These are phyloP conservation scores for Tetrahymena elliotti DNA, from an alignment of 73 alveolate species.

Conservation along the genomic window DNA sequence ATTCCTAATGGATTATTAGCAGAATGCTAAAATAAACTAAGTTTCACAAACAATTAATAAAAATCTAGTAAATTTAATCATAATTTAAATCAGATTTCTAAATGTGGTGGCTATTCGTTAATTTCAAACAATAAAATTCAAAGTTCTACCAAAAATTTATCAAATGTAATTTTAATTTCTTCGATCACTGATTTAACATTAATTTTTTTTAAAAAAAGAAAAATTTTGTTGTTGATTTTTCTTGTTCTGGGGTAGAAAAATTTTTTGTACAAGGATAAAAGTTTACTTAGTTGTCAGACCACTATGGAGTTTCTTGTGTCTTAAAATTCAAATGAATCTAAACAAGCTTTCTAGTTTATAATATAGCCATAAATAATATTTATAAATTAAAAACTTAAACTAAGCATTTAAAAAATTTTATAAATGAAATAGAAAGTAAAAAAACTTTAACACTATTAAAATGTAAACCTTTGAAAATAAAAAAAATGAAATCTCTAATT, in stretches of 20 bases:
- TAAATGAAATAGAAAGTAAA: too few relatives aligned
- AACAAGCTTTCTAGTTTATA: too few relatives aligned
- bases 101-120: background rate
- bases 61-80: background rate
- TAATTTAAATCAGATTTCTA: background rate
- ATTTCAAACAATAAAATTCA: background rate
- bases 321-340: background rate
- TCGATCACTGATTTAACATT: background rate
- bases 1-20: constrained; percentile 36
- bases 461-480: too few relatives aligned
- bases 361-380: too few relatives aligned
- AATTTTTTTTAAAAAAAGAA: constrained; percentile 9
- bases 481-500: too few relatives aligned
- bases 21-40: background rate
- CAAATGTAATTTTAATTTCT: background rate
- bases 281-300: constrained; percentile 81
- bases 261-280: constrained; percentile 64
- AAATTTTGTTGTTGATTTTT: constrained; percentile 17
- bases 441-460: too few relatives aligned
- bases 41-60: background rate
- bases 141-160: background rate
- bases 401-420: too few relatives aligned
- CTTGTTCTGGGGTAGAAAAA: constrained; percentile 57
- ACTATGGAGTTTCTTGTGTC: constrained; percentile 69
- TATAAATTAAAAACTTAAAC: too few relatives aligned